Conservation (phyloP, 768 basidiomycete genomes). For the Imleria badia region DNA sequence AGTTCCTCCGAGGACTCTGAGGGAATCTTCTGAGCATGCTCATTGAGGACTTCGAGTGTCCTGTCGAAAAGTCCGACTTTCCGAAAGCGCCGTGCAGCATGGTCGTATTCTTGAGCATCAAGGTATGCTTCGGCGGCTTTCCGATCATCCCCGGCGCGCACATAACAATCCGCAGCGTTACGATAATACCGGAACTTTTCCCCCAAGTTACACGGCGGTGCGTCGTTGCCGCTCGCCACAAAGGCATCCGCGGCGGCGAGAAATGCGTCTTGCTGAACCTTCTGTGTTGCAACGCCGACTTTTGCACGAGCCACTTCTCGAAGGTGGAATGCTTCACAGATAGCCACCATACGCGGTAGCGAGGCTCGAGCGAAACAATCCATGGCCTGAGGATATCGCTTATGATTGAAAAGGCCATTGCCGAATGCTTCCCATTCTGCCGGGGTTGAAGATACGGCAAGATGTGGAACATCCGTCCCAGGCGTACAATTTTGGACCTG, state of each 20-base stretch:
- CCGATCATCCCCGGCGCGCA: slow-evolving; percentile 37
- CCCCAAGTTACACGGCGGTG: slow-evolving; percentile 16
- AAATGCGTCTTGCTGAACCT: slow-evolving; percentile 38
- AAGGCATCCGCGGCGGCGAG: slow-evolving; percentile 51
- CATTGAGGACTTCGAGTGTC: slow-evolving; percentile 46
- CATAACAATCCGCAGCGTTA: slow-evolving; percentile 48
- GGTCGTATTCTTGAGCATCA: slow-evolving; percentile 41
- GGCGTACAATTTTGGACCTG: slow-evolving; percentile 51
- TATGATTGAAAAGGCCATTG: slow-evolving; percentile 37
- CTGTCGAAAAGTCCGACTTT: slow-evolving; percentile 52
- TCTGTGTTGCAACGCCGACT: slow-evolving; percentile 25
- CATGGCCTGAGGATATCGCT: slow-evolving; percentile 50
- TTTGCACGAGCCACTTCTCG: slow-evolving; percentile 47
- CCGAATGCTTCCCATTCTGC: slow-evolving; percentile 48
- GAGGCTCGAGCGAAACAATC: slow-evolving; percentile 53
- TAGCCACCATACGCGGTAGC: slow-evolving; percentile 40
- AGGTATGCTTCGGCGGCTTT: slow-evolving; percentile 48
- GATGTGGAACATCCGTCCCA: slow-evolving; percentile 46
- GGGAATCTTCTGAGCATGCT: slow-evolving; percentile 33
- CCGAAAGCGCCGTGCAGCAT: slow-evolving; percentile 49
- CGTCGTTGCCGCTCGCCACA: slow-evolving; percentile 36
- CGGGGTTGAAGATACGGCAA: slow-evolving; percentile 53
- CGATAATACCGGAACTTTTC: slow-evolving; percentile 38
- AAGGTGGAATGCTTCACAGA: slow-evolving; percentile 54
- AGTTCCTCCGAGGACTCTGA: slow-evolving; percentile 36